Evolutionary conservation across 495 filamentous ascomycete genomes (phyloP), one percentile per base, ranked within the genome.

Genomic region (Xylaria curta): DNA sequence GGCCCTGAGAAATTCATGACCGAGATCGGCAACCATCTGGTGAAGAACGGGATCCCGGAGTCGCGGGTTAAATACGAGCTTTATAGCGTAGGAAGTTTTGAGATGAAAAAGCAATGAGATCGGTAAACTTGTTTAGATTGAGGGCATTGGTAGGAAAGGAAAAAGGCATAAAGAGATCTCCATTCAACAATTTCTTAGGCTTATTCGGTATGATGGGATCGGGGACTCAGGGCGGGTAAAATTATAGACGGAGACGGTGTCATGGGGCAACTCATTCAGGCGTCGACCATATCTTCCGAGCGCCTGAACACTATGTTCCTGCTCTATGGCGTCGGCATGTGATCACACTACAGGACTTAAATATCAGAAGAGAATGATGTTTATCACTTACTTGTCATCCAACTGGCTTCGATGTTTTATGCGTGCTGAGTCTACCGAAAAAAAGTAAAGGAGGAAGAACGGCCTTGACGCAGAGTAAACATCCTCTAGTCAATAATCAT

Each of bases 1-100:
- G 90, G 90, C 1, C 89, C 89, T 0, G 82, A 82, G 51, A 75
- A 76, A 31, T 91, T 91, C 80, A 91, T 91, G 89, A 74, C 76
- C 3, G 85, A 85, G 60, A 83, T 84, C 38, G 74, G 83, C 54
- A 72, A 72, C 3, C 78, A 80, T 60, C 78, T 91, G 51, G 75
- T 78, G 66, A 79, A 68, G 1, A 70, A 76, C 36, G 87, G 88
- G 0, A 88, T 91, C 0, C 68, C 68, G 8, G 76, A 76, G 10
- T 85, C 85, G 19, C 82, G 85, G 67, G 83, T 90, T 13, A 81
- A 86, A 70, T 86, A 89, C 81, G 89, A 91, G 76, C 76, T 88
- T 9, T 91, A 89, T 72, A 88, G 88, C 0, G 89, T 89, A 3
- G 88, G 88, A 4, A 84, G 64, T 31, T 78, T 79, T 12, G 78